Conservation (phyloP, 495 filamentous ascomycete species). For the Hyaloscypha variabilis region DNA sequence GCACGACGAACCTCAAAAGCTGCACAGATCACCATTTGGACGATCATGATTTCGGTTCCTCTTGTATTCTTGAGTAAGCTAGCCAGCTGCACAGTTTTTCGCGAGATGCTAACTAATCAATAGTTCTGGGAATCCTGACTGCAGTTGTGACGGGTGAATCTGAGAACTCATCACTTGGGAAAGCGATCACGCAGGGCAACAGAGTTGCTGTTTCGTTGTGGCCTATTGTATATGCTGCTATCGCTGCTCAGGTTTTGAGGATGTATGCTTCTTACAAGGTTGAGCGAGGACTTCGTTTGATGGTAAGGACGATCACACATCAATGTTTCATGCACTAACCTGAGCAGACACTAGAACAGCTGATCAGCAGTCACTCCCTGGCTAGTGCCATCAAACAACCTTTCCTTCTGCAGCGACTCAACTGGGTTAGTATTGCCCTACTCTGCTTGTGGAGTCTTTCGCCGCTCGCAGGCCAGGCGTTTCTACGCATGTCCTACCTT, state of each 20-base stretch:
- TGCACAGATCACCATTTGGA: no score
- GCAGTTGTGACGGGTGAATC: neutral
- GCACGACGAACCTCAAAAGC: no score
- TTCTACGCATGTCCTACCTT: neutral
- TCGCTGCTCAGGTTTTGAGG: neutral
- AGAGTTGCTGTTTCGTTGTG: neutral
- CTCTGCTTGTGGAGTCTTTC: neutral
- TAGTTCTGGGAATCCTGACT: neutral
- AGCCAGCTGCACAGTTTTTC: no score
- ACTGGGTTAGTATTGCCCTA: neutral
- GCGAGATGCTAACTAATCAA: no score
- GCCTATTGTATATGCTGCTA: constrained; percentile 2
- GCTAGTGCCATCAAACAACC: neutral
- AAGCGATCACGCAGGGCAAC: neutral
- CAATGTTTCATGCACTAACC: neutral
- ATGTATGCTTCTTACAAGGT: neutral
- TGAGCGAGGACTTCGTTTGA: constrained; percentile 1
- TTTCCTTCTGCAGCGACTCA: neutral
- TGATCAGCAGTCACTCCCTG: constrained; percentile 3
- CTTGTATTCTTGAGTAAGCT: no score
- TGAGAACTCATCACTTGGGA: neutral
- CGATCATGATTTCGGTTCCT: no score
- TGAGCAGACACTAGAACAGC: constrained; percentile 3
- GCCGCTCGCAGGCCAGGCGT: neutral
- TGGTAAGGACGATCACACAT: neutral